These are phyloP conservation scores for Pseudopyrenochaeta lycopersici DNA, from an alignment of 2,329 filamentous ascomycete species.

Conservation along the genomic window DNA sequence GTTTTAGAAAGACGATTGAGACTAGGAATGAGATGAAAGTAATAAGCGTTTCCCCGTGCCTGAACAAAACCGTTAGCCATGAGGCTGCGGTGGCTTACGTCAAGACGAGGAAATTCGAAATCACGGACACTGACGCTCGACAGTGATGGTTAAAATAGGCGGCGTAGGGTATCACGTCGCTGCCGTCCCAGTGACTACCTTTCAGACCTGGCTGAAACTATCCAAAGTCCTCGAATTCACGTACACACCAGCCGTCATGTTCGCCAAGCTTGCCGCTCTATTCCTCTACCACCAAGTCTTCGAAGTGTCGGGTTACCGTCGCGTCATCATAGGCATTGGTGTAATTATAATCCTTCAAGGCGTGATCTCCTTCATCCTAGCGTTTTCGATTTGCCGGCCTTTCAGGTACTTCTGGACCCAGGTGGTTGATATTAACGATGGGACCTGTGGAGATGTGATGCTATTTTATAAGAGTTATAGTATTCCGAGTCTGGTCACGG, in stretches of 20 bases:
- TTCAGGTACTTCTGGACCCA: conserved; percentile 18
- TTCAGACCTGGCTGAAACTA: conserved; percentile 12
- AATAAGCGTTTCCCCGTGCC: not conserved
- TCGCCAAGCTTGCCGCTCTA: conserved; percentile 11
- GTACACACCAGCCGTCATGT: conserved; percentile 16
- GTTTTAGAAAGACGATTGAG: not conserved
- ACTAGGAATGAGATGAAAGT: not conserved
- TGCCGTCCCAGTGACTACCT: conserved; percentile 4
- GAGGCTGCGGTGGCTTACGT: not conserved
- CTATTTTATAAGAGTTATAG: conserved; percentile 14
- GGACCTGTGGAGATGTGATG: conserved; percentile 11
- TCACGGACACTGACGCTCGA: conserved; percentile 6
- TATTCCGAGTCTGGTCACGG: conserved; percentile 13
- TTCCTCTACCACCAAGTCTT: conserved; percentile 16
- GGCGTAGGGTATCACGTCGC: conserved; percentile 9
- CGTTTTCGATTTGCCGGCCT: conserved; percentile 12
- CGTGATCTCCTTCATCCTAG: conserved; percentile 8
- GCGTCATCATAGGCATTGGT: conserved; percentile 7
- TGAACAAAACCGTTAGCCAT: not conserved
- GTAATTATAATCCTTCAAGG: conserved; percentile 13
- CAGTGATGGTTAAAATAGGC: conserved; percentile 15
- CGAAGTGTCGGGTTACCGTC: conserved; percentile 4
- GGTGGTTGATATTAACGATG: conserved; percentile 6
- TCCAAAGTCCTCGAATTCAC: conserved; percentile 18
- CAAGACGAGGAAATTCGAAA: not conserved